Percentiles rank a stretch among this genome's conserved stretches.
Evolutionary conservation across 73 alveolate species (phyloP).

Genomic region (Paramecium caudatum): DNA sequence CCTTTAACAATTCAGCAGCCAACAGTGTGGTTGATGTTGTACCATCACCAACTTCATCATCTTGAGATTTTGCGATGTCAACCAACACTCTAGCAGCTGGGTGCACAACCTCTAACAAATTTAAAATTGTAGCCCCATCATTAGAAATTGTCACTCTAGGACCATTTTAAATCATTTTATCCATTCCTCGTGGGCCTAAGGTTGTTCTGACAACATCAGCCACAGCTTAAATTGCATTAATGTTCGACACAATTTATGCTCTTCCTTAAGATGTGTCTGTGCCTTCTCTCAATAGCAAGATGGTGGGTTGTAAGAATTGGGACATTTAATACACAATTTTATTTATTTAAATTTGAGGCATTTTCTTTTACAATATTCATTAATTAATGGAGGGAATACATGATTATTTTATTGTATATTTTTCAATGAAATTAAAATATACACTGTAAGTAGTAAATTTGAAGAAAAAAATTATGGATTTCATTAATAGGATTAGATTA

Average conservation of each 20-base stretch:
- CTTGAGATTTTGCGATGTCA: conserved; percentile 97
- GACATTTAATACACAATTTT: conserved; percentile 64
- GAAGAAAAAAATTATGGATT: too few relatives aligned
- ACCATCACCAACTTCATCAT: conserved; percentile 98
- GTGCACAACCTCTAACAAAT: conserved; percentile 94
- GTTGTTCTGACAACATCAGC: conserved; percentile 94
- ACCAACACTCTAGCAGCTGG: conserved; percentile 99
- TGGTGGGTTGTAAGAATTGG: conserved; percentile 81
- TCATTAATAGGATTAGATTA: too few relatives aligned
- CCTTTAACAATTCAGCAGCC: conserved; percentile 97
- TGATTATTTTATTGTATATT: too few relatives aligned
- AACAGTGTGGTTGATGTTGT: conserved; percentile 95
- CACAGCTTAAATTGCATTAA: conserved; percentile 92
- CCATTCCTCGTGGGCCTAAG: conserved; percentile 99
- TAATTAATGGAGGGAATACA: too few relatives aligned
- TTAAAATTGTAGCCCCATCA: conserved; percentile 98
- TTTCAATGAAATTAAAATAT: too few relatives aligned
- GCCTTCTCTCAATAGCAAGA: conserved; percentile 84
- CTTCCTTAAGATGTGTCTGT: conserved; percentile 87
- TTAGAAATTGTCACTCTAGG: conserved; percentile 94
- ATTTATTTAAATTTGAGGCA: conserved; percentile 56
- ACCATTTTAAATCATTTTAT: conserved; percentile 91
- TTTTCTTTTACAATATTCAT: conserved; percentile 53
- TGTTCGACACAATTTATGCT: conserved; percentile 84
- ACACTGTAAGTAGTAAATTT: too few relatives aligned